A percentile compares a stretch with the other conserved stretches of the same genome.
These are phyloP conservation scores for Thielaviopsis euricoi DNA, from an alignment of 2,329 filamentous ascomycete species.

Conservation along the genomic window DNA sequence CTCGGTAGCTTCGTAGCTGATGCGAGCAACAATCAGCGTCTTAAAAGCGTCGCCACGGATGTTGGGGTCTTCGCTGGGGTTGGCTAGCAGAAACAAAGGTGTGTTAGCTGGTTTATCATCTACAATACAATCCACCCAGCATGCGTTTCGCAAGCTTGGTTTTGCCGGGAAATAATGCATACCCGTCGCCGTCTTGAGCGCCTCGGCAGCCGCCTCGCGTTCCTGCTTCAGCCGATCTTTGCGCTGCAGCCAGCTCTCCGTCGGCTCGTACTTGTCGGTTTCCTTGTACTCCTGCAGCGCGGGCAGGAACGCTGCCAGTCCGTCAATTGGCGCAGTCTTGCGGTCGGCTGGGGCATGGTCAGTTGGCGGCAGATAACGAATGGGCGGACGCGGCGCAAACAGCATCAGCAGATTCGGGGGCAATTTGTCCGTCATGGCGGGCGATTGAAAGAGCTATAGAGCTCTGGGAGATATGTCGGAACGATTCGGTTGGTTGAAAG, in stretches of 20 bases:
- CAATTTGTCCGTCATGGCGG: slow-evolving; percentile 83
- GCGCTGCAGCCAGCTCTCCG: slow-evolving; percentile 83
- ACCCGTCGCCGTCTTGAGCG: slow-evolving; percentile 33
- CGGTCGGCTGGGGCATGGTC: slow-evolving; percentile 75
- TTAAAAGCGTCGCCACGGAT: slow-evolving; percentile 88
- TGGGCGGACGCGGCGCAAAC: slow-evolving; percentile 82
- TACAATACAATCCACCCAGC: no score
- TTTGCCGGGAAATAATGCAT: not conserved
- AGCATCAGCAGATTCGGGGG: slow-evolving; percentile 83
- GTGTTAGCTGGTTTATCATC: not conserved
- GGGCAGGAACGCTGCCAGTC: slow-evolving; percentile 59
- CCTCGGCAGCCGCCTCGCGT: slow-evolving; percentile 53
- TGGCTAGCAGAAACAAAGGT: slow-evolving; percentile 34
- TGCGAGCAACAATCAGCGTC: slow-evolving; percentile 78
- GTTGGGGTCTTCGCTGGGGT: slow-evolving; percentile 71
- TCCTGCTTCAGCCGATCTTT: slow-evolving; percentile 72
- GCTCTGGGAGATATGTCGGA: not conserved
- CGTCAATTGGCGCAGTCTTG: slow-evolving; percentile 54
- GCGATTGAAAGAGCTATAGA: not conserved
- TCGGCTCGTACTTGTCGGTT: slow-evolving; percentile 59
- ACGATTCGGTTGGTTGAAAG: not conserved
- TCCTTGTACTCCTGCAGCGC: slow-evolving; percentile 63
- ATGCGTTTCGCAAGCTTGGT: no score
- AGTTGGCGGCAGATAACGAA: slow-evolving; percentile 72
- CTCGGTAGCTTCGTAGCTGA: slow-evolving; percentile 79